phyloP scores from a whole-genome alignment of 192 early-diverging fungal species.

The Lobosporangium transversale region DNA sequence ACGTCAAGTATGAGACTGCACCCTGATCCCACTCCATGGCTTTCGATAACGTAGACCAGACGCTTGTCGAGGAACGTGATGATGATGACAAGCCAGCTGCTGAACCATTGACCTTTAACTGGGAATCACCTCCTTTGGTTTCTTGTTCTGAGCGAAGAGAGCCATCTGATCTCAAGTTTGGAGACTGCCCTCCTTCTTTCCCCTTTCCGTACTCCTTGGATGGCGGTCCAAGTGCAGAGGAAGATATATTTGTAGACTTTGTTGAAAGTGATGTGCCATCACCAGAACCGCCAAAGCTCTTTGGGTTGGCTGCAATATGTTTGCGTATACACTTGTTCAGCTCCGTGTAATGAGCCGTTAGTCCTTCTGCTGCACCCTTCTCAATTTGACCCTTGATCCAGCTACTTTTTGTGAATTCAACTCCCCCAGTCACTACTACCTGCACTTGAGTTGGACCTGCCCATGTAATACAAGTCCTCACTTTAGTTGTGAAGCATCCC shows the following conservation, averaged over 20 bases:
- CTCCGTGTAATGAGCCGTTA: slow-evolving; percentile 55
- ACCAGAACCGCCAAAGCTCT: slow-evolving; percentile 37
- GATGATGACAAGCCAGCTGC: neutral
- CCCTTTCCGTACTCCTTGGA: neutral
- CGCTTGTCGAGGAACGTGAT: neutral
- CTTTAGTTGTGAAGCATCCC: slow-evolving; percentile 59
- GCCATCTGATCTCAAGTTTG: neutral
- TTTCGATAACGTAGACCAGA: slow-evolving; percentile 7
- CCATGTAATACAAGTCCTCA: slow-evolving; percentile 63
- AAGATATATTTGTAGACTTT: neutral
- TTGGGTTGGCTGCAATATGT: slow-evolving; percentile 55
- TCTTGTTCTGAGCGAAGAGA: neutral
- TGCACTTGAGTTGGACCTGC: slow-evolving; percentile 51
- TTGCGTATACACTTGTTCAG: slow-evolving; percentile 50
- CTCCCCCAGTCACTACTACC: slow-evolving; percentile 55
- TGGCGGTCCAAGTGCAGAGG: too few relatives aligned
- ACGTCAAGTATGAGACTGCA: slow-evolving; percentile 7
- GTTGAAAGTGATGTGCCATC: neutral
- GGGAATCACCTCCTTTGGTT: neutral
- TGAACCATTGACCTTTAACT: neutral
- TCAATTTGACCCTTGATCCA: slow-evolving; percentile 70
- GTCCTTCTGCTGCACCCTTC: slow-evolving; percentile 59
- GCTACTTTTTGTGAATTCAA: slow-evolving; percentile 61
- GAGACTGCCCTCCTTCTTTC: neutral
- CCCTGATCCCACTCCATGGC: slow-evolving; percentile 8